These are phyloP conservation scores for Colletotrichum costaricense DNA, from an alignment of 2,329 filamentous ascomycete species.

Conservation along the genomic window DNA sequence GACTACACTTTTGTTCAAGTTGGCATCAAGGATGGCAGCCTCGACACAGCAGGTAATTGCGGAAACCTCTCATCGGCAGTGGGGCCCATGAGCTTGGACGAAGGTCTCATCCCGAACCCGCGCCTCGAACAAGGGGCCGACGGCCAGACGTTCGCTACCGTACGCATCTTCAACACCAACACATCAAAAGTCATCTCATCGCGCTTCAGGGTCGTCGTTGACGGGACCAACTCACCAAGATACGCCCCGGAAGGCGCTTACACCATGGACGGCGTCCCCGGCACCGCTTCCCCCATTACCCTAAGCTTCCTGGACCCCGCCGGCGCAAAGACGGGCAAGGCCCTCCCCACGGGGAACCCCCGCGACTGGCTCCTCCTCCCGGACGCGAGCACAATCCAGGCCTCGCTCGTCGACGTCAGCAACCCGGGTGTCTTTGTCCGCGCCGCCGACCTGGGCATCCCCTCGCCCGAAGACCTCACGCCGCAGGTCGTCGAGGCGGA, in stretches of 20 bases:
- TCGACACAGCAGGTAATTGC: slow-evolving; percentile 70
- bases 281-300: slow-evolving; percentile 47
- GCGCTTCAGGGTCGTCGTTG: slow-evolving; percentile 46
- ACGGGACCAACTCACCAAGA: slow-evolving; percentile 33
- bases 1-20: slow-evolving; percentile 72
- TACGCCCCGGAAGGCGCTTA: slow-evolving; percentile 48
- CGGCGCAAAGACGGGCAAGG: slow-evolving; percentile 53
- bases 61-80: slow-evolving; percentile 70
- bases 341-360: slow-evolving; percentile 51
- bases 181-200: slow-evolving; percentile 46
- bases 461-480: slow-evolving; percentile 32
- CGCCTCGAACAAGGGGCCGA: slow-evolving; percentile 8
- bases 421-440: slow-evolving; percentile 56
- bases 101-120: slow-evolving; percentile 51
- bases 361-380: slow-evolving; percentile 46
- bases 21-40: slow-evolving; percentile 62
- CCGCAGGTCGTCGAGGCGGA: slow-evolving; percentile 47
- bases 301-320: slow-evolving; percentile 53
- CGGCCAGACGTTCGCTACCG: slow-evolving; percentile 26
- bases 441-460: slow-evolving; percentile 44
- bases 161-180: slow-evolving; percentile 47
- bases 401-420: slow-evolving; percentile 52
- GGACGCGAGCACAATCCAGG: slow-evolving; percentile 43
- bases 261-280: slow-evolving; percentile 53
- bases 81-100: slow-evolving; percentile 68